Base-by-base conservation (phyloP, 2,329 filamentous ascomycete species). In the Curvularia spicifera region DNA sequence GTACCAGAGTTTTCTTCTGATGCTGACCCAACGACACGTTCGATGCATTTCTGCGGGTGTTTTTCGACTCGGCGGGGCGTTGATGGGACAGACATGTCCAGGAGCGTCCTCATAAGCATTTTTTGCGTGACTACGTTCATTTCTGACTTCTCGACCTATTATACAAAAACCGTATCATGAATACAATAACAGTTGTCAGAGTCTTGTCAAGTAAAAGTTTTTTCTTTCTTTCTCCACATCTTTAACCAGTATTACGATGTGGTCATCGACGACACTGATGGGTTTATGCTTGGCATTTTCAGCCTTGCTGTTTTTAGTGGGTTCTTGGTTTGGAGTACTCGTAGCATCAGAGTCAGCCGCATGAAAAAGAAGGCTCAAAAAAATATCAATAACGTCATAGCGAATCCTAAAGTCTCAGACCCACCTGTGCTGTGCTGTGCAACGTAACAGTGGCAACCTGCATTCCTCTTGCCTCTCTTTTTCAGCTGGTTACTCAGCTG, bases 11-110 rank as follows among this genome's bases (percentile, higher is more conserved):
- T 51, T 18, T 35, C 31, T 33, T 54, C 31, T 47, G 42, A 52
- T 39, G 35, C 20, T 47, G 33, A 28, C 33, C 15, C 45, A 54
- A 50, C 52, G 51, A 57, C 48, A 52, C 24, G 43, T 58, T 39
- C 49, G 60, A 51, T 65, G 60, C 62, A 65, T 63, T 60, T 52
- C 53, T 50, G 52, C 45, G 53, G 57, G 58, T 58, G 57, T 61
- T 65, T 18, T 62, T 43, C 28, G 37, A 45, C 43, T 48, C 29
- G 51, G 47, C 49, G 22, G 50, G 56, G 59, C 57, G 56, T 59
- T 55, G 47, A 56, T 52, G 40, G 43, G 51, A 58, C 45, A 35
- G 22, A 45, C 20, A 46, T 18, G 56, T 58, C 51, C 50, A 40
- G 43, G 48, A 33, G 56, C 43, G 56, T 54, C 51, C 48, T 35